Percentiles rank a stretch among this genome's conserved stretches.
phyloP scores from a whole-genome alignment of 805 yeast genomes.

The Candida suzukii region DNA sequence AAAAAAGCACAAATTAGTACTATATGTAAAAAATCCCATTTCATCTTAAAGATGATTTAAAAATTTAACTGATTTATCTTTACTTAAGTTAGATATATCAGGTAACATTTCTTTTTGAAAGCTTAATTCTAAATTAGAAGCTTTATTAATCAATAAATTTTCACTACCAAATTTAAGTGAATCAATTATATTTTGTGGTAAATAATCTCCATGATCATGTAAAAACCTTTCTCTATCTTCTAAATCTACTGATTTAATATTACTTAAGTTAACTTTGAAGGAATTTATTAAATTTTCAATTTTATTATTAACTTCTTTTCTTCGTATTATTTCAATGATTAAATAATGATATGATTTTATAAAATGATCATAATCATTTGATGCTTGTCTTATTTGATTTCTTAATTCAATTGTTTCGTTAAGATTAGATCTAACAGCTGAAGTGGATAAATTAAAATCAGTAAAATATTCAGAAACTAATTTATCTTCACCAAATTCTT shows the following conservation, averaged over 20 bases:
- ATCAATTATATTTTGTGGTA: slow-evolving; percentile 37
- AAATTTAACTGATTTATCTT: slow-evolving; percentile 10
- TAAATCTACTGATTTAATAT: slow-evolving; percentile 37
- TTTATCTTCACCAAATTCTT: slow-evolving; percentile 24
- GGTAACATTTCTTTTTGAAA: slow-evolving; percentile 18
- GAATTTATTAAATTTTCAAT: slow-evolving; percentile 33
- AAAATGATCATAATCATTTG: slow-evolving; percentile 45
- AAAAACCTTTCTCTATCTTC: slow-evolving; percentile 36
- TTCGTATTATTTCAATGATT: slow-evolving; percentile 44
- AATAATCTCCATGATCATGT: slow-evolving; percentile 40
- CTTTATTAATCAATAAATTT: slow-evolving; percentile 13
- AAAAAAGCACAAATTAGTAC: slow-evolving; percentile 21
- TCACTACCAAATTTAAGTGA: background rate
- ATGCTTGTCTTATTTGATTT: slow-evolving; percentile 13
- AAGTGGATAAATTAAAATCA: slow-evolving; percentile 11
- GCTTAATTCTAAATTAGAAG: slow-evolving; percentile 15
- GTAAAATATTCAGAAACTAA: slow-evolving; percentile 10
- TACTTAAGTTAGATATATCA: slow-evolving; percentile 7
- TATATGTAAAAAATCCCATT: background rate
- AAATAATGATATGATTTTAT: slow-evolving; percentile 44
- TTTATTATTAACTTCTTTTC: slow-evolving; percentile 33
- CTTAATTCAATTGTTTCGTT: slow-evolving; percentile 7
- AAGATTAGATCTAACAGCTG: slow-evolving; percentile 7
- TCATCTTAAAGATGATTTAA: background rate
- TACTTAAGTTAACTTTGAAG: slow-evolving; percentile 32